Evolutionary conservation across 1,284 basidiomycete genomes (phyloP).

Genomic region (Pseudozyma tsukubaensis): DNA sequence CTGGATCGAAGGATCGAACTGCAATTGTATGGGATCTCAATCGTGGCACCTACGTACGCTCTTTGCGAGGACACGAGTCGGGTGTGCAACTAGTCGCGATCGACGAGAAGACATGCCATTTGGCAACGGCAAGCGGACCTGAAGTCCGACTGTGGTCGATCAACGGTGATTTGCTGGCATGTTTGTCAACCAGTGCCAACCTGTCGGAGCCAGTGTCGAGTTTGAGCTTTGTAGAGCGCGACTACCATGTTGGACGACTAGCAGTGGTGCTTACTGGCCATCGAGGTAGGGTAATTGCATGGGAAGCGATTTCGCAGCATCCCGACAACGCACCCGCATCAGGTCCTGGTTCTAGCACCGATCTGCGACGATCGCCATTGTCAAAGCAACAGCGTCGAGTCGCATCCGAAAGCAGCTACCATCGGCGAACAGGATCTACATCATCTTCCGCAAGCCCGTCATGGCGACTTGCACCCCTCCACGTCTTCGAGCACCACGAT

Average conservation of each 20-base stretch:
- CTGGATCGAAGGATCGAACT: conserved; percentile 84
- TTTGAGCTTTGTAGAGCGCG: conserved; percentile 82
- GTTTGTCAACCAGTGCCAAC: conserved; percentile 73
- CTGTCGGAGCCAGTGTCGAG: conserved; percentile 73
- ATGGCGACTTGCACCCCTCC: conserved; percentile 50
- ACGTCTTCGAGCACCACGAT: conserved; percentile 56
- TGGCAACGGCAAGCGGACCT: conserved; percentile 80
- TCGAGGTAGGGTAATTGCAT: conserved; percentile 59
- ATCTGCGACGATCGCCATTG: conserved; percentile 10
- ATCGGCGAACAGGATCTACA: background rate
- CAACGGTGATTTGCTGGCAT: conserved; percentile 80
- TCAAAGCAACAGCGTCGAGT: conserved; percentile 16
- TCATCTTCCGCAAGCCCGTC: background rate
- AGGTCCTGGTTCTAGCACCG: background rate
- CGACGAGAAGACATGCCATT: conserved; percentile 85
- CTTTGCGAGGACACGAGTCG: conserved; percentile 66
- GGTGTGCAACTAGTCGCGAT: conserved; percentile 80
- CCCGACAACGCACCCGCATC: conserved; percentile 1
- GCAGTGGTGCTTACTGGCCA: conserved; percentile 66
- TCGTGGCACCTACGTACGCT: conserved; percentile 68
- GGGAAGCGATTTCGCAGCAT: conserved; percentile 57
- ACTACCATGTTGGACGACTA: conserved; percentile 68
- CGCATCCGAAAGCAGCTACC: conserved; percentile 14
- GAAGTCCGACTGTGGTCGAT: conserved; percentile 82
- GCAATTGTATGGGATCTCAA: conserved; percentile 93